Evolutionary conservation across 169 alveolate species (phyloP).

Genomic region (Plasmodium reichenowi): DNA sequence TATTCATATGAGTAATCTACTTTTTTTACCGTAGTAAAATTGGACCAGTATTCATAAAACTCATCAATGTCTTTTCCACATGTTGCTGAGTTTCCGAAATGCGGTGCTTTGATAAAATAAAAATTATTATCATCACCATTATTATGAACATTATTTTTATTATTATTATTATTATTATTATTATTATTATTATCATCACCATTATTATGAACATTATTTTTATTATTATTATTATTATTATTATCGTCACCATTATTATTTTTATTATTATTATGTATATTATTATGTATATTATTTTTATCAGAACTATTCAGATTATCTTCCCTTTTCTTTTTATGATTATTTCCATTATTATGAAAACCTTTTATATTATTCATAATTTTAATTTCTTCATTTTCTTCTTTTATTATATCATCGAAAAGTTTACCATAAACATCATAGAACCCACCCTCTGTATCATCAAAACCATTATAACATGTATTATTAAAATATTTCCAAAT

Average conservation of each 20-base stretch:
- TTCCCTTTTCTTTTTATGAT: constrained; percentile 41
- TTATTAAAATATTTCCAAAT: constrained; percentile 85
- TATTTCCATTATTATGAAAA: background rate
- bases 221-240: constrained; percentile 79
- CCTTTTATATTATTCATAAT: constrained; percentile 55
- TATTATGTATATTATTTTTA: too few species aligned
- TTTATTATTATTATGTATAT: too few species aligned
- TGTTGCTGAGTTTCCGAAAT: constrained; percentile 85
- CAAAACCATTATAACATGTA: constrained; percentile 76
- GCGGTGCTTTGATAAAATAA: constrained; percentile 39
- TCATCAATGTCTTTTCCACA: constrained; percentile 80
- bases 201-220: constrained; percentile 22
- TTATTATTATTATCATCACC: too few species aligned
- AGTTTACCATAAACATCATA: constrained; percentile 85
- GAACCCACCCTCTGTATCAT: constrained; percentile 85
- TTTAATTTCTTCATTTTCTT: constrained; percentile 78
- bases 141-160: background rate
- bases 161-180: too few species aligned
- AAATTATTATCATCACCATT: background rate
- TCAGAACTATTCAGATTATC: background rate
- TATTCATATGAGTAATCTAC: constrained; percentile 75
- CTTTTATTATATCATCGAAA: constrained; percentile 83
- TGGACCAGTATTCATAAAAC: constrained; percentile 89
- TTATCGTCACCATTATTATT: constrained; percentile 76
- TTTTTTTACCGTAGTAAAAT: constrained; percentile 82